Conservation (phyloP, 441 rosid genomes). For the Cnidoscolus chayamansa region DNA sequence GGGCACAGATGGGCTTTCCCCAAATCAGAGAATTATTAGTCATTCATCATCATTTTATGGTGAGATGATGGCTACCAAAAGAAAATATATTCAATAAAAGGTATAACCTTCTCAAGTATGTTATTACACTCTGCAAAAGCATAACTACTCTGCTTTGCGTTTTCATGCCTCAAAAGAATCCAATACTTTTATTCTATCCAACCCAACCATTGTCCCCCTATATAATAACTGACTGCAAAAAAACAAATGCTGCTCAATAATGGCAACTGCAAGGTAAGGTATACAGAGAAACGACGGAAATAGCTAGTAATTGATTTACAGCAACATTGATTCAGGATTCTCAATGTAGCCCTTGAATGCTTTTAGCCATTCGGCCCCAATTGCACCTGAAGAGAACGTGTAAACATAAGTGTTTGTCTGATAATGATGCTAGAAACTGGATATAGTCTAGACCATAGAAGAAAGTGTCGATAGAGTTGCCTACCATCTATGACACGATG, state of each 20-base stretch:
- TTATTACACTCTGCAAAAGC: constrained; percentile 5
- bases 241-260: constrained; percentile 5
- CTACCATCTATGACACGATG: constrained; percentile 91
- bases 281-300: constrained; percentile 1
- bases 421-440: not conserved
- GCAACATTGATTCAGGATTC: constrained; percentile 93
- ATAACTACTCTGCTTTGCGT: constrained; percentile 14
- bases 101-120: not conserved
- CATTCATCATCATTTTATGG: no score
- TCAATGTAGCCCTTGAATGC: constrained; percentile 89
- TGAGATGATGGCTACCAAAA: not conserved
- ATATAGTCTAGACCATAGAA: not conserved
- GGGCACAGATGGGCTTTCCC: not conserved
- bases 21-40: not conserved
- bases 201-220: constrained; percentile 3
- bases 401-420: constrained; percentile 13
- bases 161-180: constrained; percentile 14
- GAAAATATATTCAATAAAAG: not conserved
- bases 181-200: constrained; percentile 15
- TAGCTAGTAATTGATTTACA: constrained; percentile 32
- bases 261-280: constrained; percentile 10
- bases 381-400: constrained; percentile 50
- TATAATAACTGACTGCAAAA: not conserved
- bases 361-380: constrained; percentile 96
- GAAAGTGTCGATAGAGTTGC: constrained; percentile 1